These are phyloP conservation scores for Dissophora globulifera DNA, from an alignment of 192 early-diverging fungal genomes.

Conservation along the genomic window DNA sequence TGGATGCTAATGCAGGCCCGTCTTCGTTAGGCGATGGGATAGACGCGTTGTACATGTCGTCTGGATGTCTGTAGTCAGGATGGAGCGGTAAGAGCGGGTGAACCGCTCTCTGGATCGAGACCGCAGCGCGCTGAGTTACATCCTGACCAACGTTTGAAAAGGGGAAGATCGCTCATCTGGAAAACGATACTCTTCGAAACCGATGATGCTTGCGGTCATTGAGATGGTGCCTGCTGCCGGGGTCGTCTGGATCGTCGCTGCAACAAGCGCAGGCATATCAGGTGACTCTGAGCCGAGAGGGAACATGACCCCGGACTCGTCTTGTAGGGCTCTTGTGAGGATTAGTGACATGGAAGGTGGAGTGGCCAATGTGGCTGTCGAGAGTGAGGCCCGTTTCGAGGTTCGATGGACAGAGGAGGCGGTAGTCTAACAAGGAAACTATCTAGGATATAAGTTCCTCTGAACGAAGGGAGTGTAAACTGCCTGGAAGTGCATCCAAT, in stretches of 20 bases:
- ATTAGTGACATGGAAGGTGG: conserved; percentile 22
- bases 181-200: conserved; percentile 32
- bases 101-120: conserved; percentile 11
- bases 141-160: neutral
- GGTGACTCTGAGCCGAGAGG: neutral
- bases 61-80: conserved; percentile 43
- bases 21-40: conserved; percentile 27
- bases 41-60: conserved; percentile 24
- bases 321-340: neutral
- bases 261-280: neutral
- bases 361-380: conserved; percentile 7
- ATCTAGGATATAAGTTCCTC: conserved; percentile 24
- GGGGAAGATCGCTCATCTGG: conserved; percentile 17
- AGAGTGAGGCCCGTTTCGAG: neutral
- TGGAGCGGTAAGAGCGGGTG: conserved; percentile 45
- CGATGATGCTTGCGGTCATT: neutral
- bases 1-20: neutral
- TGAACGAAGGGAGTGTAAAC: conserved; percentile 6
- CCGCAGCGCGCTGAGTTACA: neutral
- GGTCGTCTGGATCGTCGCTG: neutral
- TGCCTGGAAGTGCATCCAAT: neutral
- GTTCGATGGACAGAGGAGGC: neutral
- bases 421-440: conserved; percentile 34
- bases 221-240: neutral
- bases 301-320: too few relatives aligned